Evolutionary conservation across 331 rosid genomes (phyloP), one percentile per base, ranked within the genome.

Genomic region (Malus hybrid): DNA sequence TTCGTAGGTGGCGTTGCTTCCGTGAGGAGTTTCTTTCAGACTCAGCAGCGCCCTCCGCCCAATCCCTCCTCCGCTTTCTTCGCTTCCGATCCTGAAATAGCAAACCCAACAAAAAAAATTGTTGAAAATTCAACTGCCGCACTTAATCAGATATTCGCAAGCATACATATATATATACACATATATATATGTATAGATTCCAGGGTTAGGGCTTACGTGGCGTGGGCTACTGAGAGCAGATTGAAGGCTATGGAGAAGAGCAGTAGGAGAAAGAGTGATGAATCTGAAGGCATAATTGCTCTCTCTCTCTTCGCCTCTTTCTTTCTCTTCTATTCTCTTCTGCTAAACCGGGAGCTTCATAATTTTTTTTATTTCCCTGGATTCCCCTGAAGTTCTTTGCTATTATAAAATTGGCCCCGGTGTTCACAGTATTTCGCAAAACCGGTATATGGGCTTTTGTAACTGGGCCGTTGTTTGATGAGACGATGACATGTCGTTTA

Each of bases 1-100:
- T n/a, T 88, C 93, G 71, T 83, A 93, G 44, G 96, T 84, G 28
- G 78, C 33, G 84, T 93, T 93, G 61, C 82, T 88, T 82, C 97
- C 97, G 14, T 50, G 58, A 56, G 86, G 88, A 13, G 85, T 84
- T 56, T 93, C 98, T 82, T 77, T 88, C 79, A 93, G 87, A 85
- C 90, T 82, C 84, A 88, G 57, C 60, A 91, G 86, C 88, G 75
- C 82, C 81, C 98, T 89, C 56, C 84, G 84, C 68, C 85, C 82
- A 64, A 86, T 69, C 50, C 74, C 88, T 46, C 72, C 88, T 68
- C 82, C 71, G 78, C 58, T 77, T 39, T 64, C 81, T 52, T 73
- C 80, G 64, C 80, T 32, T 58, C 42, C 57, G 42, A 58, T 78
- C 68, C 92, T 86, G 24, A 24, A 24, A 58, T 22, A 67, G 26